A percentile compares a stretch with the other conserved stretches of the same genome.
These are phyloP conservation scores for Naegleria fowleri DNA, from an alignment of 208 protist genomes.

Conservation along the genomic window DNA sequence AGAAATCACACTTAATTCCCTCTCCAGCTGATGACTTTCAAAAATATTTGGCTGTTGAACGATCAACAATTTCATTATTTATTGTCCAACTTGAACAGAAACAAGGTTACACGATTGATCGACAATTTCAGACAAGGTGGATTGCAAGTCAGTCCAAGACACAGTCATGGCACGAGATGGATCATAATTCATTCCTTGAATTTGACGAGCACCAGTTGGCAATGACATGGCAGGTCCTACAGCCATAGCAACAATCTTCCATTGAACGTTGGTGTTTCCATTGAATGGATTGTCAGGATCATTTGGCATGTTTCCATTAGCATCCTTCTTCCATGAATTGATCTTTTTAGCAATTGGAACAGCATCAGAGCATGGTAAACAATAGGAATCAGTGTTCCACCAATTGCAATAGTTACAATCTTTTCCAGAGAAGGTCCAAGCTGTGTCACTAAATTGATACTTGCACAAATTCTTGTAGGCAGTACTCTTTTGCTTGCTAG, in stretches of 20 bases:
- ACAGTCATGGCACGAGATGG: background rate
- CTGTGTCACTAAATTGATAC: background rate
- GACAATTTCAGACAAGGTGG: background rate
- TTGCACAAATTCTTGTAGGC: background rate
- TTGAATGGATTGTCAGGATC: background rate
- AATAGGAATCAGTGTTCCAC: background rate
- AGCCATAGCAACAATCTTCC: background rate
- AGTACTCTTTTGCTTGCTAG: background rate
- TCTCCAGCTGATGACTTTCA: too few relatives aligned
- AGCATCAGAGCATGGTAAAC: background rate
- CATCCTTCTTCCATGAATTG: background rate
- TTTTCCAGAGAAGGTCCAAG: background rate
- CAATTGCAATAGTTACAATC: background rate
- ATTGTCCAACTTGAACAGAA: background rate
- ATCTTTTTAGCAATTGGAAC: background rate
- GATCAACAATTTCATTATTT: too few relatives aligned
- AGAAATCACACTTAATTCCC: too few relatives aligned
- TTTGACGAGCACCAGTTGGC: background rate
- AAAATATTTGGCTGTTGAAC: too few relatives aligned
- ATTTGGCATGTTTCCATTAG: background rate
- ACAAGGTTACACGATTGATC: conserved; percentile 1
- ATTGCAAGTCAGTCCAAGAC: background rate
- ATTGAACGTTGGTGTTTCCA: background rate
- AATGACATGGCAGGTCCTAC: background rate
- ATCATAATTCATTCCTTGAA: background rate